Base-by-base conservation (phyloP, 495 filamentous ascomycete genomes). In the Podospora didyma region DNA sequence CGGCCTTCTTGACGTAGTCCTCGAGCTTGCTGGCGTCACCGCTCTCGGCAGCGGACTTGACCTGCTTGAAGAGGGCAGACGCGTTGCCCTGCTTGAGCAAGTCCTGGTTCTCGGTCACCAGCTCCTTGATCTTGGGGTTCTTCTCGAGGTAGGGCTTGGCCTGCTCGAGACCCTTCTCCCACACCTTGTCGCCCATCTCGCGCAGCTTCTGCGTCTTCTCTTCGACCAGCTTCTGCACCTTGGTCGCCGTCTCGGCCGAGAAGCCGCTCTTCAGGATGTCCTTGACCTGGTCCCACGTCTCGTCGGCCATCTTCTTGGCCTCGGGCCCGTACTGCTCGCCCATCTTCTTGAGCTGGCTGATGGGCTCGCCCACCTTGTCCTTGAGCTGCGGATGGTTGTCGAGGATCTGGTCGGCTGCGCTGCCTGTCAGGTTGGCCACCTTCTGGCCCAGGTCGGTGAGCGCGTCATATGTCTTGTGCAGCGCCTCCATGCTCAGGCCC, bases 311-410 rank as follows among this genome's bases (percentile, higher is more conserved):
- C 74, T 87, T 84, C 73, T 85, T 85, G 0, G 84, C 85, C 60
- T 88, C 81, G 0, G 85, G 86, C 0, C 86, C 86, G 63, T 84
- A 83, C 21, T 79, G 64, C 26, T 86, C 77, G 26, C 81, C 83
- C 72, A 86, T 76, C 59, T 83, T 64, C 73, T 86, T 87, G 44
- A 89, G 65, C 65, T 85, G 75, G 34, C 85, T 75, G 35, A 82
- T 68, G 47, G 79, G 79, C 4, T 78, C 81, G n/a, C 85, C 85
- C 26, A 89, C 65, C 71, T 83, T 81, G 64, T 88, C 79, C 72
- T 86, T 86, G 11, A 89, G 59, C 60, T 83, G 60, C 1, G 86
- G 86, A 59, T 88, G 86, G 57, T 86, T 84, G 48, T 86, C 73
- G 35, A 88, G 64, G 28, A 89, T 76, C 50, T 87, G 76, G 35